Evolutionary conservation across 1,284 basidiomycete genomes (phyloP).

Genomic region (Entoloma clypeatum): DNA sequence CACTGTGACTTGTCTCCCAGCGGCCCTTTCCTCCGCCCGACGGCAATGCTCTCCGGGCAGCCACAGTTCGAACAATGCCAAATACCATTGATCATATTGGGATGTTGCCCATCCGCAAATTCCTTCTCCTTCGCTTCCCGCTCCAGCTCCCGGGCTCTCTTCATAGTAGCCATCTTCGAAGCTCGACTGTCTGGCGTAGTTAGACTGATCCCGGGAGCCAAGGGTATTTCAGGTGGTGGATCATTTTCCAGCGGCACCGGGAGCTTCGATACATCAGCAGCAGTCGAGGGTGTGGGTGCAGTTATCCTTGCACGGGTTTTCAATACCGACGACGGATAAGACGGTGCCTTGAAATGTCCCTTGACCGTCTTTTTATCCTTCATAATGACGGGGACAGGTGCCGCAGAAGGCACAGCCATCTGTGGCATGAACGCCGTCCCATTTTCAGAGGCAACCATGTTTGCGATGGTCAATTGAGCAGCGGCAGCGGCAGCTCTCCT

Average conservation of each 20-base stretch:
- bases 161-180: conserved; percentile 47
- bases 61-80: conserved; percentile 94
- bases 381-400: conserved; percentile 37
- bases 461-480: conserved; percentile 75
- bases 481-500: conserved; percentile 82
- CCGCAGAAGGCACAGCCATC: conserved; percentile 42
- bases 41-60: conserved; percentile 79
- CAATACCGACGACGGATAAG: conserved; percentile 52
- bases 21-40: conserved; percentile 84
- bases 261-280: conserved; percentile 53
- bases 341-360: conserved; percentile 69
- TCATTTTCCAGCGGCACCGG: conserved; percentile 59
- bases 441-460: conserved; percentile 82
- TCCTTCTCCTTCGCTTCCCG: conserved; percentile 78
- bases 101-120: conserved; percentile 76
- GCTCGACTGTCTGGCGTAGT: conserved; percentile 39
- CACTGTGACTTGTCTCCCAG: conserved; percentile 90
- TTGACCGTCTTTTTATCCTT: conserved; percentile 62
- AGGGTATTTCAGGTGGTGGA: conserved; percentile 40
- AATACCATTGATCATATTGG: conserved; percentile 76
- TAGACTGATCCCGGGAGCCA: conserved; percentile 28
- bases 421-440: conserved; percentile 54
- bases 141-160: conserved; percentile 69
- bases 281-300: conserved; percentile 62
- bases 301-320: conserved; percentile 53